These are phyloP conservation scores for Lecanicillium sp. DNA, from an alignment of 2,329 filamentous ascomycete species.

Conservation along the genomic window DNA sequence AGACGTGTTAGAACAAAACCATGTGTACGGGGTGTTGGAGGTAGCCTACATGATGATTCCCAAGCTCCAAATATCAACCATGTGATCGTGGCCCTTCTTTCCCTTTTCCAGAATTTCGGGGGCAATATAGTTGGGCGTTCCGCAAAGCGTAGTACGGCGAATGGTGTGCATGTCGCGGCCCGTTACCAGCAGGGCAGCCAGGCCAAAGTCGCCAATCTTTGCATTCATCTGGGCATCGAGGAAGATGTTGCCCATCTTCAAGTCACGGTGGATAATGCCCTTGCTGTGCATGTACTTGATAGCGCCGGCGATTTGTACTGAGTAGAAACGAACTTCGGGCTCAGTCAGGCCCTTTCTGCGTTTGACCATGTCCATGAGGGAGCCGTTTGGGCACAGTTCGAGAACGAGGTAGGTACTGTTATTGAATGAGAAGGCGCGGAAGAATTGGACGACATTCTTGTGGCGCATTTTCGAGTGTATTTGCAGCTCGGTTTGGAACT, in stretches of 20 bases:
- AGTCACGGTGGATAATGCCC: conserved; percentile 90
- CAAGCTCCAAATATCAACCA: conserved; percentile 97
- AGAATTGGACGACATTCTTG: conserved; percentile 91
- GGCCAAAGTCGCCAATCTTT: conserved; percentile 94
- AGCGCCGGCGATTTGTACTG: conserved; percentile 89
- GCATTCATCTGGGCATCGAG: conserved; percentile 92
- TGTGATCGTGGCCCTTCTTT: conserved; percentile 91
- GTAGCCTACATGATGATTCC: conserved; percentile 84
- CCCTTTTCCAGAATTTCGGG: conserved; percentile 93
- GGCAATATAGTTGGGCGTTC: conserved; percentile 96
- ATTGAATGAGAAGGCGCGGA: conserved; percentile 85
- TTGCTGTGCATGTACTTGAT: conserved; percentile 97
- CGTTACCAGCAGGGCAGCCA: conserved; percentile 85
- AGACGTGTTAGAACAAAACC: conserved; percentile 6
- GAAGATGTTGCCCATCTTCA: conserved; percentile 98
- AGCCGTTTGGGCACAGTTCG: conserved; percentile 91
- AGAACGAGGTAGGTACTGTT: conserved; percentile 88
- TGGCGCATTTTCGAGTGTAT: conserved; percentile 98
- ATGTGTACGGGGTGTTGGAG: background rate
- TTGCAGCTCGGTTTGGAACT: conserved; percentile 80
- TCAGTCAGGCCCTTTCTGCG: conserved; percentile 84
- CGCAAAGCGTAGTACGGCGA: conserved; percentile 86
- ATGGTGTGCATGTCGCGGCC: conserved; percentile 81
- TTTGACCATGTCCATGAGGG: conserved; percentile 96
- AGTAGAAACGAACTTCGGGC: conserved; percentile 88